Conservation (phyloP, 768 basidiomycete genomes). For the Agaricus subrufescens region DNA sequence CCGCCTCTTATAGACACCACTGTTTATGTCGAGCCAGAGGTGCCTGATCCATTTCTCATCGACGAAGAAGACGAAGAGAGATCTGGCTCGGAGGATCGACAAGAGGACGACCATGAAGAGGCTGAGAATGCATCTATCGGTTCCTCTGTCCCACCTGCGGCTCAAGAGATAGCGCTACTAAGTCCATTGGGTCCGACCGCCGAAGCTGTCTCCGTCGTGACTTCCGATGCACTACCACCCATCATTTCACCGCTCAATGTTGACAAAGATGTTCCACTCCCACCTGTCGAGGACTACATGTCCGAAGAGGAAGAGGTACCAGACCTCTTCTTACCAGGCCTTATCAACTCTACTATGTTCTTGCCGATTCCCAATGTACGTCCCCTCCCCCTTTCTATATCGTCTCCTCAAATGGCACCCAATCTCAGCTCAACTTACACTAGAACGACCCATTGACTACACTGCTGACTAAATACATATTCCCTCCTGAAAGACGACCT, state of each 20-base stretch:
- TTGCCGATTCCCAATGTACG: slow-evolving; percentile 88
- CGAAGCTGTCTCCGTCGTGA: slow-evolving; percentile 16
- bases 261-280: slow-evolving; percentile 54
- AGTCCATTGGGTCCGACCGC: slow-evolving; percentile 14
- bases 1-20: slow-evolving; percentile 7
- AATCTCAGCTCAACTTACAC: slow-evolving; percentile 41
- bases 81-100: slow-evolving; percentile 29
- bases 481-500: slow-evolving; percentile 71
- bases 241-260: slow-evolving; percentile 27
- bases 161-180: slow-evolving; percentile 40
- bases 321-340: slow-evolving; percentile 62
- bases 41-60: slow-evolving; percentile 58
- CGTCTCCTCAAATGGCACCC: slow-evolving; percentile 59
- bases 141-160: slow-evolving; percentile 25
- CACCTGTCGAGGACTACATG: slow-evolving; percentile 16
- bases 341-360: slow-evolving; percentile 75
- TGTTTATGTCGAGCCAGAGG: slow-evolving; percentile 39
- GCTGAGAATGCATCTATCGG: slow-evolving; percentile 20
- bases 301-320: slow-evolving; percentile 48
- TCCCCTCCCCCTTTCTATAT: slow-evolving; percentile 40
- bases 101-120: slow-evolving; percentile 15
- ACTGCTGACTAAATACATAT: slow-evolving; percentile 79
- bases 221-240: slow-evolving; percentile 7
- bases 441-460: slow-evolving; percentile 85
- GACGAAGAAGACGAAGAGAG: slow-evolving; percentile 47